Base-by-base conservation (phyloP, 768 basidiomycete species). In the Trametes meyenii region DNA sequence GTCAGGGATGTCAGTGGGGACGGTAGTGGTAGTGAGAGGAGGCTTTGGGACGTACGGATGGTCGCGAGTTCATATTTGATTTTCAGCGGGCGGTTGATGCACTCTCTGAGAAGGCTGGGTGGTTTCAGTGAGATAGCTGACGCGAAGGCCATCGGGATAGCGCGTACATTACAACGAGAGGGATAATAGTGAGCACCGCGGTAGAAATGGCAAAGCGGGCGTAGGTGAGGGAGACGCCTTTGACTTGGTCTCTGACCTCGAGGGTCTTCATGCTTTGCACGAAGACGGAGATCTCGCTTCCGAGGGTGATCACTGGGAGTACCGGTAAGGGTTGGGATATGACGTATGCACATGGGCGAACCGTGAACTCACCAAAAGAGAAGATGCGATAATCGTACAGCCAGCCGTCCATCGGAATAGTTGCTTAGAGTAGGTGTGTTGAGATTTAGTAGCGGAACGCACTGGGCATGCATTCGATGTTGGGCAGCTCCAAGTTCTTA, bases 301-400 rank as follows among this genome's bases (percentile, higher is more conserved):
- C 51, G 51, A 52, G 36, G 6, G 51, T 16, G 36, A 52, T 39
- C 8, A 52, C 51, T 52, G 16, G 5, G 24, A 5, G 8, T n/a
- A 6, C 19, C 1, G 26, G n/a, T 33, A 16, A 26, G 19, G 11
- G 12, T 39, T 12, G 24, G 51, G 6, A 39, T 3, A 24, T 3
- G 6, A 5, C 19, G 21, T 12, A 14, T 2, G 24, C 13, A 24
- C 21, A 13, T 23, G 35, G 5, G 38, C 12, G 19, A 26, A 3
- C 3, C 2, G 10, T 12, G 19, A 14, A 40, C 51, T n/a, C 11
- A 52, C 51, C 51, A 21, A 23, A 24, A 7, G 51, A 39, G 36
- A 52, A 52, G 21, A 52, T 23, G 36, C 51, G 51, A 23, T 52
- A 52, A 19, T 52, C 51, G 13, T 52, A 52, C 11, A 52, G 13